These are phyloP conservation scores for Galerina sulciceps DNA, from an alignment of 768 basidiomycete species.

Conservation along the genomic window DNA sequence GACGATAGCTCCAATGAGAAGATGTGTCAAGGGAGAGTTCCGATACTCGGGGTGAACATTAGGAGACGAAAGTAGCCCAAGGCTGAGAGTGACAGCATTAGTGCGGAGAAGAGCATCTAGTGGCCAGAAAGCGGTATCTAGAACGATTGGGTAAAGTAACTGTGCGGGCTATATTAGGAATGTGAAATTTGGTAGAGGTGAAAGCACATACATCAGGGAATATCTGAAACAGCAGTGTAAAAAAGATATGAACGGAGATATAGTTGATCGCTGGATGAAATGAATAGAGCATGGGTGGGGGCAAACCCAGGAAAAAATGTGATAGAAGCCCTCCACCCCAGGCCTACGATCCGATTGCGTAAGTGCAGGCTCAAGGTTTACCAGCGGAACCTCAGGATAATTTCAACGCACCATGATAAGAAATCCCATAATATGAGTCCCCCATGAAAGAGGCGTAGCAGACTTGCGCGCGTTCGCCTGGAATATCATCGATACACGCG, in stretches of 20 bases:
- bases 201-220: conserved; percentile 39
- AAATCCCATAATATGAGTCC: conserved; percentile 47
- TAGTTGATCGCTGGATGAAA: conserved; percentile 52
- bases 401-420: conserved; percentile 43
- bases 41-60: conserved; percentile 39
- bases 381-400: background rate
- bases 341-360: conserved; percentile 26
- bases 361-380: background rate
- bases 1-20: conserved; percentile 51
- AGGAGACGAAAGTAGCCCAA: conserved; percentile 37
- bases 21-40: conserved; percentile 45
- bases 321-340: conserved; percentile 55
- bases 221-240: conserved; percentile 44
- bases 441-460: conserved; percentile 40
- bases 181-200: background rate
- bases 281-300: conserved; percentile 51
- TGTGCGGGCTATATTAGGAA: conserved; percentile 10
- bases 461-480: conserved; percentile 42
- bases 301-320: conserved; percentile 46
- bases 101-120: conserved; percentile 53
- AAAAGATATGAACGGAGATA: conserved; percentile 44
- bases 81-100: conserved; percentile 39
- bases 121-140: conserved; percentile 52
- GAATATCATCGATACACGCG: conserved; percentile 47
- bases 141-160: conserved; percentile 34